phyloP scores from a whole-genome alignment of 108 stramenopile genomes.

The Schizochytrium sp. region DNA sequence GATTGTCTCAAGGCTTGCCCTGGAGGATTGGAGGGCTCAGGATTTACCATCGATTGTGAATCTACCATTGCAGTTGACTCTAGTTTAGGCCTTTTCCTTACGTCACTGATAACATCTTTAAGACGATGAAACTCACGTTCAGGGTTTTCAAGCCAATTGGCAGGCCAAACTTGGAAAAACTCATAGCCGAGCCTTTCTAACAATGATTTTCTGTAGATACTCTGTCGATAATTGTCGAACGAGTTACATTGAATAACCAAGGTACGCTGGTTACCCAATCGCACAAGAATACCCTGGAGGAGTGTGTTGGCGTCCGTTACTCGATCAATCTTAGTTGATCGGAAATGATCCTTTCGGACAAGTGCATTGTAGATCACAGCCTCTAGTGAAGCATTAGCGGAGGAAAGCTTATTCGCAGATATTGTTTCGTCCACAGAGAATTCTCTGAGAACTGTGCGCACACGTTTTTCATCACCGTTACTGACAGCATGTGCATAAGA shows the following conservation, averaged over 20 bases:
- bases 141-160: slow-evolving; percentile 50
- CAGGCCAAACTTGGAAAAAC: slow-evolving; percentile 53
- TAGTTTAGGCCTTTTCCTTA: neutral
- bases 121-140: slow-evolving; percentile 22
- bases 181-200: slow-evolving; percentile 19
- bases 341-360: slow-evolving; percentile 1
- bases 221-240: neutral
- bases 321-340: neutral
- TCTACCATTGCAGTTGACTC: no score
- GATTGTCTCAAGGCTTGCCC: no score
- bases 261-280: neutral
- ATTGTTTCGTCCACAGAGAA: neutral
- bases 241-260: slow-evolving; percentile 53
- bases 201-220: slow-evolving; percentile 13
- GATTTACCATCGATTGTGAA: no score
- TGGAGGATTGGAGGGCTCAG: no score
- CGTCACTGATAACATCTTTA: neutral
- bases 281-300: slow-evolving; percentile 32
- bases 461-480: neutral
- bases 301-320: slow-evolving; percentile 36
- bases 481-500: slow-evolving; percentile 44
- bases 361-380: slow-evolving; percentile 9
- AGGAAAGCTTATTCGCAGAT: neutral
- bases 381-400: slow-evolving; percentile 1
- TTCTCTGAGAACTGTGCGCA: slow-evolving; percentile 21